phyloP scores from a whole-genome alignment of 495 filamentous ascomycete species.

The Penicillium goetzii region DNA sequence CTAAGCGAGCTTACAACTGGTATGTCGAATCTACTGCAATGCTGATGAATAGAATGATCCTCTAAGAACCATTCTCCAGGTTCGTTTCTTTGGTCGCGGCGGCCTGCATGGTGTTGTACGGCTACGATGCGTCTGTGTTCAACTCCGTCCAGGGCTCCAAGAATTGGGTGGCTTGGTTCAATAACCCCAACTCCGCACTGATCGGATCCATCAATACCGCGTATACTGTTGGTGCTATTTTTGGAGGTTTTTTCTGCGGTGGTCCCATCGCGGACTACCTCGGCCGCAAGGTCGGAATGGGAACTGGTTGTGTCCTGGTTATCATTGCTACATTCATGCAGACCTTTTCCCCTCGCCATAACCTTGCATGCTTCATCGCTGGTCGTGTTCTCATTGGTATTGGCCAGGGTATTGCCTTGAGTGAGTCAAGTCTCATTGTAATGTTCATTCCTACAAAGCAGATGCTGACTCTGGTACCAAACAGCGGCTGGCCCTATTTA shows the following conservation, averaged over 20 bases:
- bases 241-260: conserved; percentile 64
- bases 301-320: conserved; percentile 56
- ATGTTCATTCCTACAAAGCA: background rate
- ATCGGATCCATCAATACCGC: conserved; percentile 64
- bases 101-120: conserved; percentile 69
- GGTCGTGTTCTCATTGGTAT: conserved; percentile 66
- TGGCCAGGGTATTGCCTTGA: conserved; percentile 66
- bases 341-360: conserved; percentile 57
- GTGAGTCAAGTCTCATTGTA: conserved; percentile 38
- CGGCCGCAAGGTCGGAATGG: conserved; percentile 63
- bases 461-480: conserved; percentile 11
- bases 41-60: background rate
- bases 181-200: conserved; percentile 51
- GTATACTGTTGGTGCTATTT: conserved; percentile 66
- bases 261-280: conserved; percentile 60
- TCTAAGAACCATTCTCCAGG: conserved; percentile 37
- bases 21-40: conserved; percentile 15
- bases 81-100: conserved; percentile 65
- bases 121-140: conserved; percentile 68
- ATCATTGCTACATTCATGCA: conserved; percentile 67
- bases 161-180: conserved; percentile 63
- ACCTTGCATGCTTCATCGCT: conserved; percentile 62
- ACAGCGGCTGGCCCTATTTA: conserved; percentile 62
- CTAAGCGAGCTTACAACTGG: conserved; percentile 48
- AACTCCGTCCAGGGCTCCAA: conserved; percentile 63